Percentiles rank a stretch among this genome's conserved stretches.
Evolutionary conservation across 768 basidiomycete species (phyloP).

Genomic region (Podaxis sp.): DNA sequence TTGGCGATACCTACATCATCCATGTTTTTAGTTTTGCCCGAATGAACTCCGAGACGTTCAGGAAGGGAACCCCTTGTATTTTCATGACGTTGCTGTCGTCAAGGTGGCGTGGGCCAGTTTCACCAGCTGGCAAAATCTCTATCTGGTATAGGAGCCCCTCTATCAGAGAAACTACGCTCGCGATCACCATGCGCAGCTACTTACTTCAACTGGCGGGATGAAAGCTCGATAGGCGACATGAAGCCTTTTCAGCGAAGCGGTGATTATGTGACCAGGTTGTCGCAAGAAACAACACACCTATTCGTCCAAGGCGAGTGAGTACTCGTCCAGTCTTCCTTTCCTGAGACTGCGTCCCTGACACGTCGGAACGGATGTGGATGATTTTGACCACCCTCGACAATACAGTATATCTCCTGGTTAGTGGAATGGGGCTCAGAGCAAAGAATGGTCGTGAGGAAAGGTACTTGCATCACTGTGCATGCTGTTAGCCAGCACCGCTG

Average conservation of each 20-base stretch:
- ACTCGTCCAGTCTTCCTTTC: conserved; percentile 58
- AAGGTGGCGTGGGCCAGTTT: conserved; percentile 72
- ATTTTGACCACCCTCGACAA: conserved; percentile 69
- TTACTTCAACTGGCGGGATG: conserved; percentile 76
- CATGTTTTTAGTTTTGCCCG: conserved; percentile 81
- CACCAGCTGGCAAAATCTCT: conserved; percentile 79
- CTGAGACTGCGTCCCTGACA: conserved; percentile 70
- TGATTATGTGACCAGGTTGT: neutral
- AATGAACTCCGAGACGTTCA: conserved; percentile 82
- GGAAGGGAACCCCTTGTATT: conserved; percentile 70
- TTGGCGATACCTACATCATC: conserved; percentile 57
- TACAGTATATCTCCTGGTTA: conserved; percentile 75
- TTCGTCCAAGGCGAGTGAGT: conserved; percentile 85
- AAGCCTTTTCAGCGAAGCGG: conserved; percentile 38
- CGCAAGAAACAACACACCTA: conserved; percentile 40
- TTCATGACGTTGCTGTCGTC: conserved; percentile 64
- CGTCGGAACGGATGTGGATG: conserved; percentile 71
- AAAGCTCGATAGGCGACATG: conserved; percentile 71
- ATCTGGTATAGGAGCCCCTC: conserved; percentile 41
- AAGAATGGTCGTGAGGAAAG: conserved; percentile 1
- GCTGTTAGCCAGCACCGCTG: conserved; percentile 63
- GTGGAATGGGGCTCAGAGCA: conserved; percentile 12
- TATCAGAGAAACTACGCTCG: conserved; percentile 10
- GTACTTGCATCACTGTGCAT: conserved; percentile 61
- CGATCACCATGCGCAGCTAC: conserved; percentile 17